Evolutionary conservation across 805 yeast species (phyloP), one percentile per base, ranked within the genome.

Genomic region (Pichia rugopelliculosa): DNA sequence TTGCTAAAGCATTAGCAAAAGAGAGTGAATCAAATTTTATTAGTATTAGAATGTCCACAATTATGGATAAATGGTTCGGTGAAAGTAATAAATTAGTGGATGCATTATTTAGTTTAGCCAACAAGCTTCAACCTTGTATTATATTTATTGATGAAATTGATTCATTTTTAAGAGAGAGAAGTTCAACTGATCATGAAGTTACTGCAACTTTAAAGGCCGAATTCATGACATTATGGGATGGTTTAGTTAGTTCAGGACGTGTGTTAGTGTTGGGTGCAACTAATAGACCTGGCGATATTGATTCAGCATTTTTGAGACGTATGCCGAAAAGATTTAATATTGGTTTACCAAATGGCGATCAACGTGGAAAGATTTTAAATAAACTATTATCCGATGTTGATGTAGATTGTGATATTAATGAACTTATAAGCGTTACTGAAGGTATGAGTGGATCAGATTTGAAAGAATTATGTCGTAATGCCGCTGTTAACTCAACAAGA

Each of bases 141-240:
- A 82, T 91, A 42, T 91, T 91, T 66, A 87, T 91, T 51, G 99
- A 91, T 67, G 99, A 91, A 66, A 93, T 91, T 50, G 99, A 91
- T 69, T 87, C 97, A 7, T 89, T 91, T 60, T 71, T 91, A 56
- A 77, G 97, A 56, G 96, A 88, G 60, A 75, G 99, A 53, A 76
- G 83, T 18, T 76, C 87, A 1, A 72, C 74, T 42, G 99, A 91
- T 66, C 97, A 91, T 67, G 99, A 91, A 66, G 89, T 87, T n/a
- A 89, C 96, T 26, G 87, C 96, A 0, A 83, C 84, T 76, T 71
- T 91, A 52, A 91, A 91, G 66, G 96, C 98, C 0, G 98, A 91
- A 65, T 93, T 91, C 60, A 91, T 91, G 97, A 88, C 96, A 0
- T 69, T 91, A 44, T 91, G 98, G 98, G 99, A 91, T 64, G 99